phyloP scores from a whole-genome alignment of 805 yeast genomes.

The Candida sakaeoensis region DNA sequence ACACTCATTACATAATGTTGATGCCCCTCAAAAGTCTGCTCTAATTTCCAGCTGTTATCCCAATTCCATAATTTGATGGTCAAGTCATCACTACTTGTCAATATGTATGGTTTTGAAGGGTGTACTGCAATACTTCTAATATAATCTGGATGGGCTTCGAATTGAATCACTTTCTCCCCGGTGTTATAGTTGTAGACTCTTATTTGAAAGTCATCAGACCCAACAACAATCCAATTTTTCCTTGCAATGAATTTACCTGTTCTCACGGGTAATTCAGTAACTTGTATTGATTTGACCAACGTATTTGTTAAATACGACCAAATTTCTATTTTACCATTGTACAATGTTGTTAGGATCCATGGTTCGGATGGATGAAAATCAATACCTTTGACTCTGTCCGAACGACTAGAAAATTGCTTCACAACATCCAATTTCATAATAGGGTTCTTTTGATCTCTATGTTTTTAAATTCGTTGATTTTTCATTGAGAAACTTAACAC shows the following conservation, averaged over 20 bases:
- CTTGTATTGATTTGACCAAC: slow-evolving; percentile 85
- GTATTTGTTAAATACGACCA: slow-evolving; percentile 90
- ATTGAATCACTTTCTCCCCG: slow-evolving; percentile 89
- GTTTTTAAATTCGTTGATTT: slow-evolving; percentile 5
- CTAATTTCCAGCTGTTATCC: slow-evolving; percentile 89
- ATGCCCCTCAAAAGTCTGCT: slow-evolving; percentile 92
- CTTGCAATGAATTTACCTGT: slow-evolving; percentile 94
- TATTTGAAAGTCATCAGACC: slow-evolving; percentile 91
- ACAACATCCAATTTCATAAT: slow-evolving; percentile 44
- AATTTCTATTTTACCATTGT: slow-evolving; percentile 86
- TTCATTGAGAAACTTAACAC: slow-evolving; percentile 2
- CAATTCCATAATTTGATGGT: slow-evolving; percentile 94
- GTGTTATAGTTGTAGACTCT: slow-evolving; percentile 95
- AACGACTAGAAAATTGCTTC: slow-evolving; percentile 84
- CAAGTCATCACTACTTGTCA: slow-evolving; percentile 90
- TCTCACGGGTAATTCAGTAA: slow-evolving; percentile 93
- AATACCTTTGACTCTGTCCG: slow-evolving; percentile 96
- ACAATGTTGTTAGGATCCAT: slow-evolving; percentile 89
- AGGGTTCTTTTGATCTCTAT: not conserved
- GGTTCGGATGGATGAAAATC: slow-evolving; percentile 98
- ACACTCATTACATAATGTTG: slow-evolving; percentile 92
- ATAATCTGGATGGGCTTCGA: slow-evolving; percentile 98
- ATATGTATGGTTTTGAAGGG: slow-evolving; percentile 84
- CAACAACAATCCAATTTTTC: slow-evolving; percentile 95
- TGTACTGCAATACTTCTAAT: slow-evolving; percentile 91